These are phyloP conservation scores for Trapa incisa DNA, from an alignment of 345 rosid species.

Conservation along the genomic window DNA sequence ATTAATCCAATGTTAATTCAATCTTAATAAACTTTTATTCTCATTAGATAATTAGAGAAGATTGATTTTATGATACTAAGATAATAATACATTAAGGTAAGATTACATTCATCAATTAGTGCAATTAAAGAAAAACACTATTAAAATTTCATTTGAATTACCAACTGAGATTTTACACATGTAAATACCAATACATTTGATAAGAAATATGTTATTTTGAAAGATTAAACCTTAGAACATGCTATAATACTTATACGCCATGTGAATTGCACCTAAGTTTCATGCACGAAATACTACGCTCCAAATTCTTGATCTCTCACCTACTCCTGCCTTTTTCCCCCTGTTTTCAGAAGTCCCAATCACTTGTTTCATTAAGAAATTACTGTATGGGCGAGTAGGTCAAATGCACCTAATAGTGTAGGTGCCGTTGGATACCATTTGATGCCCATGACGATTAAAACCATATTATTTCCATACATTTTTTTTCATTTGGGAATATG, in stretches of 20 bases:
- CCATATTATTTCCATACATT: not conserved
- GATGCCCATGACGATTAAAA: not conserved
- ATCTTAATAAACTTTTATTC: not conserved
- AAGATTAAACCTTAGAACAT: not conserved
- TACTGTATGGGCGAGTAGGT: slow-evolving; percentile 2
- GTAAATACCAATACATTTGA: not conserved
- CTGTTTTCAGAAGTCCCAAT: not conserved
- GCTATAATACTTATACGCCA: too few relatives aligned
- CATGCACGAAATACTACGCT: not conserved
- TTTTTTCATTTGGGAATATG: too few relatives aligned
- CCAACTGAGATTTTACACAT: not conserved
- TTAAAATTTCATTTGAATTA: too few relatives aligned
- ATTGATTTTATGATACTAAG: too few relatives aligned
- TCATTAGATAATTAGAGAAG: not conserved
- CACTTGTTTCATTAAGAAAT: not conserved
- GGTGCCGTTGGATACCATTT: not conserved
- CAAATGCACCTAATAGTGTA: slow-evolving; percentile 4
- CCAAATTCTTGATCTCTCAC: slow-evolving; percentile 2
- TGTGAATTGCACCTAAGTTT: not conserved
- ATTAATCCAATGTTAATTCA: not conserved
- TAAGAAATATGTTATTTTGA: not conserved
- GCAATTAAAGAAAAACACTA: too few relatives aligned
- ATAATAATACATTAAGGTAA: too few relatives aligned
- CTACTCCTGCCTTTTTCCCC: not conserved
- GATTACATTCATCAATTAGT: too few relatives aligned